Evolutionary conservation across 179 eudicot genomes (phyloP).

Genomic region (Camellia oleifera): DNA sequence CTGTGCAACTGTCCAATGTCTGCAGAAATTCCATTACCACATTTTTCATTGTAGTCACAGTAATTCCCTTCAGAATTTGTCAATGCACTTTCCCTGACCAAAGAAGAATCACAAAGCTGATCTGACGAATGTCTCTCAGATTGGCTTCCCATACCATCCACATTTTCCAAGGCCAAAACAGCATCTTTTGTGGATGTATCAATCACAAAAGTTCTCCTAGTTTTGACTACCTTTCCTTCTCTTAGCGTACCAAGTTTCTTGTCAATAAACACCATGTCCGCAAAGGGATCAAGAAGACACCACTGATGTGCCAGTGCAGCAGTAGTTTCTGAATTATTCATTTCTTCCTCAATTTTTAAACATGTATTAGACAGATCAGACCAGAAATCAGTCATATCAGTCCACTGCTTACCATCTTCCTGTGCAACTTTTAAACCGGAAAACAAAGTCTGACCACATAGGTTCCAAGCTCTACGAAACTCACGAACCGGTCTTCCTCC

Average conservation of each 20-base stretch:
- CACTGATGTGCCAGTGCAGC: slow-evolving; percentile 53
- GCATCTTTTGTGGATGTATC: slow-evolving; percentile 20
- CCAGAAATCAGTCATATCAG: slow-evolving; percentile 50
- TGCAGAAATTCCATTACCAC: slow-evolving; percentile 16
- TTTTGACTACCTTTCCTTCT: slow-evolving; percentile 56
- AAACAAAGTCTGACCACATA: slow-evolving; percentile 62
- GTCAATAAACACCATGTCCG: slow-evolving; percentile 61
- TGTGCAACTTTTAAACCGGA: slow-evolving; percentile 27
- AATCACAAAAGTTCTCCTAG: slow-evolving; percentile 40
- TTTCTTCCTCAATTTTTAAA: slow-evolving; percentile 49
- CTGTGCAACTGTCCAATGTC: slow-evolving; percentile 10
- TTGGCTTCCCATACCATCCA: slow-evolving; percentile 24
- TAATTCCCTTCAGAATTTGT: slow-evolving; percentile 19
- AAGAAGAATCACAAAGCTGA: slow-evolving; percentile 28
- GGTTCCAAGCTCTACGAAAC: slow-evolving; percentile 71
- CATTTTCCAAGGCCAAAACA: slow-evolving; percentile 19
- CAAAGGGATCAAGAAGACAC: slow-evolving; percentile 90
- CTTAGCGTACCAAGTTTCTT: slow-evolving; percentile 60
- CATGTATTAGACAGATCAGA: slow-evolving; percentile 56
- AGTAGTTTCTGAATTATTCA: slow-evolving; percentile 36
- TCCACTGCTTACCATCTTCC: slow-evolving; percentile 56
- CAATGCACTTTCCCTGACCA: slow-evolving; percentile 24
- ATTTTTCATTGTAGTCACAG: slow-evolving; percentile 12
- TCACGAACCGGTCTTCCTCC: slow-evolving; percentile 74
- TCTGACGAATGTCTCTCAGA: slow-evolving; percentile 17